Evolutionary conservation across 176 grass and related monocot species (phyloP), one percentile per base, ranked within the genome.

Genomic region (Avena sativa): DNA sequence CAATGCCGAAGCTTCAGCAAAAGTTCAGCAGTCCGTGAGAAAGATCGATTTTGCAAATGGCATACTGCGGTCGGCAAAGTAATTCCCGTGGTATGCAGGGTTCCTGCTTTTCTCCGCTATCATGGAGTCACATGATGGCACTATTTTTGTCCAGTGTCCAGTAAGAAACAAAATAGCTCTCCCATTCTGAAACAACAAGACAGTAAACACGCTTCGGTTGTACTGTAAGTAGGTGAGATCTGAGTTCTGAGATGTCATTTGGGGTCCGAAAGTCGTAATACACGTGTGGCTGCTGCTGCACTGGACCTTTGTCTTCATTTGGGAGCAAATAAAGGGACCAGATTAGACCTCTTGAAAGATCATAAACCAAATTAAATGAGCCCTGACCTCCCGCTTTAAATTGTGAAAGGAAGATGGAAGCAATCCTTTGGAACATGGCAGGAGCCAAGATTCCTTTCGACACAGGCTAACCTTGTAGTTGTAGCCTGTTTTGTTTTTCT

Each of bases 331-430:
- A 25, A 10, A 63, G 23, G 61, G 10, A 12, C 23, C 61, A 13
- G n/a, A 63, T 63, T 63, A 63, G n/a, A 63, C 61, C 21, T 28
- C 61, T 63, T 59, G 57, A 59, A 59, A 59, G 19, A 59, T 63
- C 9, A 63, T 25, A 28, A 12, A 65, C 12, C 11, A 65, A 63
- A 65, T 28, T 14, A 6, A 65, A 65, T 30, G 12, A 65, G 62
- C 25, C 12, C 11, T 12, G 11, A 50, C 11, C 46, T 13, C 49
- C 49, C 49, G 10, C 2, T 50, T 50, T 50, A 50, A 40, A 40
- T 5, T 40, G 38, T 40, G 38, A 40, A 40, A 40, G 5, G 38
- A 40, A 40, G 38, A 40, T 40, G 5, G 38, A 40, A 40, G 38
- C 38, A 40, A 40, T 40, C 38, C 38, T 40, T 40, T 6, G 38